Percentiles rank a stretch among this genome's conserved stretches.
Evolutionary conservation across 768 basidiomycete species (phyloP).

Genomic region (Rhizopogon vulgaris): DNA sequence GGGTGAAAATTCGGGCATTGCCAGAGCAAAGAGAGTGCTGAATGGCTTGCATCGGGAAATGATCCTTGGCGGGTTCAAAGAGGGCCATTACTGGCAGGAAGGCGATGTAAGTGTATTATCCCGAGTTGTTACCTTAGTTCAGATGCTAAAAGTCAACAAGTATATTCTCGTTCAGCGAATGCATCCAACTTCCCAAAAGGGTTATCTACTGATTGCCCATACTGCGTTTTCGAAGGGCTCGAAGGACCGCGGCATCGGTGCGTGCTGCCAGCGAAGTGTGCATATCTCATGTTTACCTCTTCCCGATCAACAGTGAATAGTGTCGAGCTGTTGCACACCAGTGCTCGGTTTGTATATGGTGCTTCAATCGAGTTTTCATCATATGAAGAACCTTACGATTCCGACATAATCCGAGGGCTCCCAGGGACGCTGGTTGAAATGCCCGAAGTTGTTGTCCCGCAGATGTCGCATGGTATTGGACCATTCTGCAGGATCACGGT

Average conservation of each 20-base stretch:
- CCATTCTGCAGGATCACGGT: slow-evolving; percentile 74
- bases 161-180: slow-evolving; percentile 93
- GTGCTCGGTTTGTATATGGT: slow-evolving; percentile 76
- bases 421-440: slow-evolving; percentile 64
- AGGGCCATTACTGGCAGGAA: slow-evolving; percentile 96
- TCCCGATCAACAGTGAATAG: slow-evolving; percentile 55
- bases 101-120: slow-evolving; percentile 63
- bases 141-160: slow-evolving; percentile 32
- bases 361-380: slow-evolving; percentile 65
- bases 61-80: slow-evolving; percentile 78
- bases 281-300: background rate
- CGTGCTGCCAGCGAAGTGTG: slow-evolving; percentile 15
- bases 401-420: slow-evolving; percentile 60
- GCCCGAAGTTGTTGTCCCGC: slow-evolving; percentile 47
- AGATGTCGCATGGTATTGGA: slow-evolving; percentile 60
- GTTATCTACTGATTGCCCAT: slow-evolving; percentile 88
- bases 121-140: background rate
- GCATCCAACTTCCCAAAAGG: slow-evolving; percentile 84
- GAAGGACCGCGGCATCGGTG: slow-evolving; percentile 77
- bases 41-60: slow-evolving; percentile 91
- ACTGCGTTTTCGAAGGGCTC: slow-evolving; percentile 85
- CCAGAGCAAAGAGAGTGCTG: slow-evolving; percentile 59
- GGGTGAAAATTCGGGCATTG: slow-evolving; percentile 50
- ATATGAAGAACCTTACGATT: slow-evolving; percentile 46
- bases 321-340: slow-evolving; percentile 75